Base-by-base conservation (phyloP, 2,329 filamentous ascomycete species). In the Neonectria magnoliae region DNA sequence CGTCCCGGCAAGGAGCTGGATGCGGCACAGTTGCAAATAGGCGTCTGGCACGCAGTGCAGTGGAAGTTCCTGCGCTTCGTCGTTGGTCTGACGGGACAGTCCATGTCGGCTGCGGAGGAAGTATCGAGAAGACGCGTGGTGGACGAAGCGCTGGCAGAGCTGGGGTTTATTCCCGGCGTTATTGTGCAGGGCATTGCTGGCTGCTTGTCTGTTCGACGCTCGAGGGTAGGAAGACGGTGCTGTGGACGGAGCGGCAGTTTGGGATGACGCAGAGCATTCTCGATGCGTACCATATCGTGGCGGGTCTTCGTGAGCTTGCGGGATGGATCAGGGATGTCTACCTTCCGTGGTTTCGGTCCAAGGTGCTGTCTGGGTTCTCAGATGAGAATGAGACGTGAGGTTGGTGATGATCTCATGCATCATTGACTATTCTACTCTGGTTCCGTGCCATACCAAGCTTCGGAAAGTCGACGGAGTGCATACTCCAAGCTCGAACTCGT, bases 111-210 rank as follows among this genome's bases (percentile, higher is more conserved):
- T 16, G 11, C 44, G 2, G 44, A 47, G 22, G 44, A 47, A 14
- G 20, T 25, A 25, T 27, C 44, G 6, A 47, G 44, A 11, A 47
- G 44, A 14, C 45, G 27, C 14, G 8, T 48, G 45, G 45, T 31
- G 4, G 50, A 53, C 5, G 14, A 48, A 9, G 25, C 25, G 2
- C 25, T 54, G 20, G 18, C 51, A 33, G n/a, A 51, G 22, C 48
- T 65, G 14, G 29, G 16, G 3, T 68, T 66, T 18, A 56, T 68
- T 10, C 63, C 63, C 2, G 60, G 56, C 14, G 31, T 68, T 11
- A 64, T 68, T n/a, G 53, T 68, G n/a, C 48, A 60, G 36, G 63
- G 10, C 47, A 63, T 18, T 36, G 41, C 16, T 68, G 55, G 63
- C 47, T 48, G 10, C 58, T 66, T 22, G 57, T 66, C 10, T 42